These are phyloP conservation scores for Diaporthe ilicicola DNA, from an alignment of 2,329 filamentous ascomycete genomes.

Conservation along the genomic window DNA sequence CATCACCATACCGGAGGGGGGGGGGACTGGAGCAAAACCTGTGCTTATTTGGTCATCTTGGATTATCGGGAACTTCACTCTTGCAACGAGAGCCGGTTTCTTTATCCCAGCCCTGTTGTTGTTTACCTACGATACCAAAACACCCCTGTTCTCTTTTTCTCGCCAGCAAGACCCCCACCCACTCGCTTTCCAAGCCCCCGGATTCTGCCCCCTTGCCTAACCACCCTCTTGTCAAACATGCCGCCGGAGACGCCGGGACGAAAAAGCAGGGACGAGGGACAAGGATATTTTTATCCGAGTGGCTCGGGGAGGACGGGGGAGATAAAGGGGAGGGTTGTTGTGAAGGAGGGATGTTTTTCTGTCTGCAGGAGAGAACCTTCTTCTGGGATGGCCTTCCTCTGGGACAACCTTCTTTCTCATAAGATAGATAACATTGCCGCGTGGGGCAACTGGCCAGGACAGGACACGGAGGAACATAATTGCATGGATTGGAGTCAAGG, in stretches of 20 bases:
- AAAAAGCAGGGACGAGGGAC: not conserved
- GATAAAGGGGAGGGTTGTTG: not conserved
- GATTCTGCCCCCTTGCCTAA: not conserved
- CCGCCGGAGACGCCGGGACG: conserved; percentile 6
- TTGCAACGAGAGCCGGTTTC: conserved; percentile 7
- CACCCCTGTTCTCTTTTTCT: not conserved
- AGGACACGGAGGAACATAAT: not conserved
- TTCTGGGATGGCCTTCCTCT: not conserved
- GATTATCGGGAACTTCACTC: not conserved
- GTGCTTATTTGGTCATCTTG: conserved; percentile 18
- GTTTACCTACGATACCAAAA: conserved; percentile 29
- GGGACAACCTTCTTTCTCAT: not conserved
- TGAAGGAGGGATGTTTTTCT: not conserved
- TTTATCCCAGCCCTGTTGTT: not conserved
- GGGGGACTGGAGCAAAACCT: conserved; percentile 1
- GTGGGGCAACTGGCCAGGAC: conserved; percentile 7
- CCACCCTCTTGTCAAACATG: conserved; percentile 7
- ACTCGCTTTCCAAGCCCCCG: conserved; percentile 1
- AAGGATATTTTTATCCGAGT: conserved; percentile 3
- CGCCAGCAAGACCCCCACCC: conserved; percentile 14
- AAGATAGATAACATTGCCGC: not conserved
- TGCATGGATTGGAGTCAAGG: conserved; percentile 22
- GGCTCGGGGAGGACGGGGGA: not conserved
- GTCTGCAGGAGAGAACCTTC: not conserved
- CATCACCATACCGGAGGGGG: conserved; percentile 14